Evolutionary conservation across 306 rosid species (phyloP).

Genomic region (Dalbergia oliveri): DNA sequence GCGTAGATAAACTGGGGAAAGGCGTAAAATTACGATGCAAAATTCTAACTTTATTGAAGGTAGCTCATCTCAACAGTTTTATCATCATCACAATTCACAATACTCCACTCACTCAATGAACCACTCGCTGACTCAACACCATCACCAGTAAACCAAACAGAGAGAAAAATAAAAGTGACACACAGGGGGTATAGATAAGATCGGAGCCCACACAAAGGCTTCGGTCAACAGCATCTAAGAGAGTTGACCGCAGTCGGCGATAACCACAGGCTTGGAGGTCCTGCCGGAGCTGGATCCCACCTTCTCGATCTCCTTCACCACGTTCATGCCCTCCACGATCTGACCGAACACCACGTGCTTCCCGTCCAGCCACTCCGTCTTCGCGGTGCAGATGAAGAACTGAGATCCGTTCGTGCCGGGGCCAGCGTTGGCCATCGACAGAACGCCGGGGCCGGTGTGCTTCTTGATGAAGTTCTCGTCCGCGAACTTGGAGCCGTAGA

Average conservation of each 20-base stretch:
- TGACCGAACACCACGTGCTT: constrained; percentile 94
- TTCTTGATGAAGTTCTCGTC: constrained; percentile 90
- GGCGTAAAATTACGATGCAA: not conserved
- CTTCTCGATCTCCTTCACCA: constrained; percentile 78
- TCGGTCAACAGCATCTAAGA: constrained; percentile 39
- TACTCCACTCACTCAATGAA: not conserved
- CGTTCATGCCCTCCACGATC: constrained; percentile 71
- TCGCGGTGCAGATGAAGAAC: constrained; percentile 87
- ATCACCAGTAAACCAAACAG: too few species aligned
- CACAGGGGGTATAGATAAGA: not conserved
- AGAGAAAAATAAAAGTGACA: not conserved
- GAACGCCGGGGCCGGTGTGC: constrained; percentile 89
- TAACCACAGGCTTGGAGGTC: constrained; percentile 63
- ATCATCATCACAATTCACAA: not conserved
- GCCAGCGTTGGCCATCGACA: constrained; percentile 92
- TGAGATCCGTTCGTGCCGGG: constrained; percentile 96
- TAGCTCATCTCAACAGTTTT: constrained; percentile 1
- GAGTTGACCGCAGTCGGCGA: constrained; percentile 84
- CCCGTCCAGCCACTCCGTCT: constrained; percentile 94
- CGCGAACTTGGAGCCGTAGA: constrained; percentile 88
- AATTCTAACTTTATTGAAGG: constrained; percentile 39
- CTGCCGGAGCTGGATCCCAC: constrained; percentile 75
- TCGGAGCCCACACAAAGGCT: constrained; percentile 1
- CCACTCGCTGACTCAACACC: not conserved
- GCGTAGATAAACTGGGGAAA: too few species aligned